These are phyloP conservation scores for Kwoniella mangroviensis DNA, from an alignment of 768 basidiomycete species.

Conservation along the genomic window DNA sequence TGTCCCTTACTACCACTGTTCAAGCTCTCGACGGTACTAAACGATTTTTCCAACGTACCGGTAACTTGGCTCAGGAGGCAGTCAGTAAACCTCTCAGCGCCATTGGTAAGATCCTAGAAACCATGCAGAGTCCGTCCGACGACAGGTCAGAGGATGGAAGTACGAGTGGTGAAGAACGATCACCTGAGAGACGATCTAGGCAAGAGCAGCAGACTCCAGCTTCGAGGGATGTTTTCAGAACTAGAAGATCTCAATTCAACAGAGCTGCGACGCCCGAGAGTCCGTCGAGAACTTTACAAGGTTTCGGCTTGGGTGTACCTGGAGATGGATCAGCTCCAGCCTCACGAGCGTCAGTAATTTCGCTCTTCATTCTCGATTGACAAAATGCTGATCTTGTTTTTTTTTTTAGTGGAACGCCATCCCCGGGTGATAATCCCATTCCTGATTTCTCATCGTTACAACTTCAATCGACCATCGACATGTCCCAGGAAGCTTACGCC, in stretches of 20 bases:
- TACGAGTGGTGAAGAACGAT: slow-evolving; percentile 5
- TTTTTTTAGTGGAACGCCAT: slow-evolving; percentile 23
- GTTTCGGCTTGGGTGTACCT: slow-evolving; percentile 18
- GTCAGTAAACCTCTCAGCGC: slow-evolving; percentile 90
- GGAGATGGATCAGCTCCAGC: slow-evolving; percentile 14
- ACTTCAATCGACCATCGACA: slow-evolving; percentile 67
- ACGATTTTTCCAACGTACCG: slow-evolving; percentile 83
- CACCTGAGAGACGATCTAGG: slow-evolving; percentile 4
- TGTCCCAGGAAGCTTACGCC: slow-evolving; percentile 73
- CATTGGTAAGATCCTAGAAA: slow-evolving; percentile 83
- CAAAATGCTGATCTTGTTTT: slow-evolving; percentile 26
- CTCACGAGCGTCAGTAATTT: slow-evolving; percentile 20
- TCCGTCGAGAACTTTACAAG: slow-evolving; percentile 20
- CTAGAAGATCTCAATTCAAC: slow-evolving; percentile 19
- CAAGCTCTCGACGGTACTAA: slow-evolving; percentile 71
- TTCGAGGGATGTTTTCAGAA: slow-evolving; percentile 25
- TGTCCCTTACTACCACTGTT: slow-evolving; percentile 65
- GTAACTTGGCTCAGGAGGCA: slow-evolving; percentile 65
- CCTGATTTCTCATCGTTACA: slow-evolving; percentile 42
- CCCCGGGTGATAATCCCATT: slow-evolving; percentile 11
- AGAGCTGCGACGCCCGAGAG: slow-evolving; percentile 23
- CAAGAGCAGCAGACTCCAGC: background rate
- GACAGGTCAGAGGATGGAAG: slow-evolving; percentile 61
- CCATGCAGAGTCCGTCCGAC: slow-evolving; percentile 75
- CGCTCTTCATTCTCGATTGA: background rate